Base-by-base conservation (phyloP, 805 yeast species). In the Candida michaelii region DNA sequence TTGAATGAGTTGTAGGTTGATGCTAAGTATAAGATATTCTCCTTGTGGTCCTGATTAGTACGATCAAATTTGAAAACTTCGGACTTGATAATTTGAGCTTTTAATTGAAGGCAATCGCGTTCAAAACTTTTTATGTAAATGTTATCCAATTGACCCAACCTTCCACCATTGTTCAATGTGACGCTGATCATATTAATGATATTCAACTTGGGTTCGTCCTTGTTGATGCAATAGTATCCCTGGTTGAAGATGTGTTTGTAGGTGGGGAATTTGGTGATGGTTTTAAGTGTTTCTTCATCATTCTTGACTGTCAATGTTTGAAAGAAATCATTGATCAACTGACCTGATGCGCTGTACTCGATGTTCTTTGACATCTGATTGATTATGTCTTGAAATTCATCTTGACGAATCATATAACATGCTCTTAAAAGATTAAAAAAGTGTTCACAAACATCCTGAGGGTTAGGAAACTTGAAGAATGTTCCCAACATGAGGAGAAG, bases 11-110 rank as follows among this genome's bases (percentile, higher is more conserved):
- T 71, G 56, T 81, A 84, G 30, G 66, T 61, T 0, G 74, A 54
- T 3, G 76, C 62, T 50, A 70, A 75, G 45, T 70, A 76, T 19
- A 72, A 69, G 11, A 72, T 59, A 53, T 79, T 83, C 50, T 83
- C 93, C 39, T 74, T 77, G 44, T 71, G 74, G 58, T 87, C 96
- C 52, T 84, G 89, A 2, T 71, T 54, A 39, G 75, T 72, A 24
- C 89, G 68, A 44, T 76, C 71, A 44, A 65, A 71, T 44, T 73
- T 75, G 34, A 73, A 66, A 3, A 71, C 56, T 50, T 82, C 87
- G 1, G 68, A 62, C 2, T 68, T 57, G 7, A 69, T 56, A 2
- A 79, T 66, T 45, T 52, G 64, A 1, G 47, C 40, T 37, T 56
- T 60, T 36, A 71, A 52, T 35, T 53, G 62, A 6, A 56, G 61